Base-by-base conservation (phyloP, 805 yeast genomes). In the Yarrowia keelungensis region DNA sequence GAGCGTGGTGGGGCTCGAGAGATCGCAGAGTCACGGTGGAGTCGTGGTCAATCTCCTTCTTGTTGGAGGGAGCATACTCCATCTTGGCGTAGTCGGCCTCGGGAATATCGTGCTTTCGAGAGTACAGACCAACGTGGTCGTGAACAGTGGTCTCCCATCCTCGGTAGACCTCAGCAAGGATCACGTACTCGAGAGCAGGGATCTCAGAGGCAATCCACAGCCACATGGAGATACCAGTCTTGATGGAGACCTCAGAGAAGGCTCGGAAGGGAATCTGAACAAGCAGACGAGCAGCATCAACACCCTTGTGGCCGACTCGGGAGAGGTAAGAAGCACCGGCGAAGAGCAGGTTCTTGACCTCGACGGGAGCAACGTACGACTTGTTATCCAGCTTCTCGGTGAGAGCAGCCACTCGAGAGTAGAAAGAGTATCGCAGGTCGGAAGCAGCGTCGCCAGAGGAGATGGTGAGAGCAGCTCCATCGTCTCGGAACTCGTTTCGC, bases 41-140 rank as follows among this genome's bases (percentile, higher is more conserved):
- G 42, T 80, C 78, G 70, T 84, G 85, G 67, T 85, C 84, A 8
- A 88, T 82, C 8, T 81, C 82, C 54, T 81, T 81, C 72, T 86
- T 88, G 78, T 89, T 88, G 56, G 96, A 87, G 11, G 99, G 98
- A 0, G 92, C 80, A 74, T 95, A 95, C 71, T 91, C 95, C 99
- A 95, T 95, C 65, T 82, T 83, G 71, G 85, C 79, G 76, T 82
- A 88, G 68, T 88, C 90, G 32, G 94, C 88, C 68, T 82, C 80
- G 0, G 73, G 74, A 8, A 86, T 76, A 76, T 92, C 97, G 71
- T 79, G 79, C 7, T 78, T 73, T 5, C 80, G 81, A 8, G 88
- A 84, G 76, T 85, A 93, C 11, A 94, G 76, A 3, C 98, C 98
- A 49, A 79, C 79, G 36, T 80, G 79, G 39, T 82, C 79, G 43